These are phyloP conservation scores for Aurantiochytrium sp. DNA, from an alignment of 108 stramenopile genomes.

Conservation along the genomic window DNA sequence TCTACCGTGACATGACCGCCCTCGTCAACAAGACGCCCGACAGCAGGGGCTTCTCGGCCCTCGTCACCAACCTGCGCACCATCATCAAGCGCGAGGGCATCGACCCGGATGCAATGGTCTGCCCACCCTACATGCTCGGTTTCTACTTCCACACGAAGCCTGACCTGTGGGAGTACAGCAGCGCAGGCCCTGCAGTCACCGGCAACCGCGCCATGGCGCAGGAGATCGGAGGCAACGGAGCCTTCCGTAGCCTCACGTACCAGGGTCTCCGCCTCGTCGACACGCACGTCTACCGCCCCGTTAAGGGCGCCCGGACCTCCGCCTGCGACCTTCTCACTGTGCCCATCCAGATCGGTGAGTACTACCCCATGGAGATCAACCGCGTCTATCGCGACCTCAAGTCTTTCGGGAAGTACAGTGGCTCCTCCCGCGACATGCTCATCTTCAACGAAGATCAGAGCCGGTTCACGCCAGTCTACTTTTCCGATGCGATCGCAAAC, in stretches of 20 bases:
- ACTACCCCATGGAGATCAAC: background rate
- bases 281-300: background rate
- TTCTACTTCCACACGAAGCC: background rate
- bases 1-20: background rate
- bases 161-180: background rate
- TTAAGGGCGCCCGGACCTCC: background rate
- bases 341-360: background rate
- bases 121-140: background rate
- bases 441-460: background rate
- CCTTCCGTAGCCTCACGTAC: background rate
- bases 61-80: background rate
- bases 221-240: background rate
- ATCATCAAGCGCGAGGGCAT: background rate
- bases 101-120: background rate
- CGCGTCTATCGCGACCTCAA: background rate
- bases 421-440: background rate
- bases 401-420: background rate
- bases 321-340: background rate
- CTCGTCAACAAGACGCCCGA: background rate
- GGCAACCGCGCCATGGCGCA: background rate
- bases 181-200: background rate
- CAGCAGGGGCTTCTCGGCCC: background rate
- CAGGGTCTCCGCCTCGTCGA: background rate
- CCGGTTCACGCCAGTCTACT: background rate
- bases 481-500: background rate